Evolutionary conservation across 768 basidiomycete species (phyloP), one percentile per base, ranked within the genome.

Genomic region (Phallus indusiatus): DNA sequence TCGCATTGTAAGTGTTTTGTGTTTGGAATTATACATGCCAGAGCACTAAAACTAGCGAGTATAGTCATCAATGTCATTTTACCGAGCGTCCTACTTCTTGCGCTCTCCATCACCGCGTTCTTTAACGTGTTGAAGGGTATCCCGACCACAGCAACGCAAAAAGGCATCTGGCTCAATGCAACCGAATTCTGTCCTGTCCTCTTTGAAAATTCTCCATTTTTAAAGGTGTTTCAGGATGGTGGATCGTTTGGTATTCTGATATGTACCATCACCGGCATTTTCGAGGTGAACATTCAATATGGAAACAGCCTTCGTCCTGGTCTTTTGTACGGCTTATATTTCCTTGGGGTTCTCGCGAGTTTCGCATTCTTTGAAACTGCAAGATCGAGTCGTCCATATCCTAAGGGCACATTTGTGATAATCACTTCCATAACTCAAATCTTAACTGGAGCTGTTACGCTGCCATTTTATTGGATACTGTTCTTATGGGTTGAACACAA

Each of bases 381-480:
- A 28, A 20, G 59, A 1, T 20, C 16, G 21, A 28, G 48, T 11
- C 22, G 42, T 9, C 37, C 59, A 16, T 50, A 54, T 20, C 28
- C 54, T n/a, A 17, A 42, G n/a, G 59, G 21, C 9, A 55, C 24
- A 20, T 35, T 54, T 20, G 54, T 50, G 10, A 7, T 60, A 21
- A 28, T 60, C 11, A 54, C 36, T 18, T n/a, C 28, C 12, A 18
- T 60, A 6, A 42, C 42, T 53, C 59, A 60, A 47, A 2, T 47
- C 28, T 9, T 55, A 7, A 35, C 20, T 22, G 59, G 34, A 1
- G 59, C 54, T 7, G 54, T 47, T 10, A 55, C 36, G 12, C 37
- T 60, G 22, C 59, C 59, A 6, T n/a, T 46, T 14, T 60, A 22
- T 37, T 60, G 59, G 59, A 34, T 34, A 2, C 11, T 60, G 12